Conservation (phyloP, 495 filamentous ascomycete species). For the Evernia prunastri region DNA sequence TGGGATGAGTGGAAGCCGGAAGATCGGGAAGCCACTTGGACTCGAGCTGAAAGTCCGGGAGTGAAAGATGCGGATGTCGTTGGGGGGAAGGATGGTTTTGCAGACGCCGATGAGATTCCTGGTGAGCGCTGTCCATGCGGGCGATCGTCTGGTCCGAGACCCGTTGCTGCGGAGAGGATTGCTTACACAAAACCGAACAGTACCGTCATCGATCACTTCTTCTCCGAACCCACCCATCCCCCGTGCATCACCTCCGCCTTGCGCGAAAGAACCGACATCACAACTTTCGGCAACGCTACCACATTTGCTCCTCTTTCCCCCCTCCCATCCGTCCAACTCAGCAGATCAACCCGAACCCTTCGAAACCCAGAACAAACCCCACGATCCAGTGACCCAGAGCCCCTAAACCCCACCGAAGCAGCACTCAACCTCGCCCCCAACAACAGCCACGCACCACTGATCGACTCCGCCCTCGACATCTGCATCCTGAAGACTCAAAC, state of each 20-base stretch:
- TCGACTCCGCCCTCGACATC: background rate
- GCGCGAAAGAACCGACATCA: too few species aligned
- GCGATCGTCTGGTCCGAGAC: background rate
- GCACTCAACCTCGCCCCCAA: background rate
- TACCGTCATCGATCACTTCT: accelerated
- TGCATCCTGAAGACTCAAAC: background rate
- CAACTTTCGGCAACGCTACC: too few species aligned
- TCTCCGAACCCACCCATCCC: background rate
- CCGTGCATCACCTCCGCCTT: too few species aligned
- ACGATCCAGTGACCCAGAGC: background rate
- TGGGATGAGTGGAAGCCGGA: background rate
- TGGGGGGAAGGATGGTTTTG: background rate
- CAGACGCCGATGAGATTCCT: background rate
- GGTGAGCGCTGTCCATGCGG: background rate
- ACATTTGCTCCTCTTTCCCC: background rate
- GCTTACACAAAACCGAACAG: background rate
- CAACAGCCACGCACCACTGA: background rate
- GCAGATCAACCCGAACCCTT: background rate
- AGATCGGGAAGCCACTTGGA: background rate
- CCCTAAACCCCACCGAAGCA: background rate
- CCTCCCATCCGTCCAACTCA: background rate
- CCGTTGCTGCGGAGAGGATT: background rate
- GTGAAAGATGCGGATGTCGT: background rate
- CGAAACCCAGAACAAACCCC: background rate
- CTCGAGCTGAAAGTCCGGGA: background rate